Base-by-base conservation (phyloP, 176 grass and related monocot species). In the Panicum miliaceum region DNA sequence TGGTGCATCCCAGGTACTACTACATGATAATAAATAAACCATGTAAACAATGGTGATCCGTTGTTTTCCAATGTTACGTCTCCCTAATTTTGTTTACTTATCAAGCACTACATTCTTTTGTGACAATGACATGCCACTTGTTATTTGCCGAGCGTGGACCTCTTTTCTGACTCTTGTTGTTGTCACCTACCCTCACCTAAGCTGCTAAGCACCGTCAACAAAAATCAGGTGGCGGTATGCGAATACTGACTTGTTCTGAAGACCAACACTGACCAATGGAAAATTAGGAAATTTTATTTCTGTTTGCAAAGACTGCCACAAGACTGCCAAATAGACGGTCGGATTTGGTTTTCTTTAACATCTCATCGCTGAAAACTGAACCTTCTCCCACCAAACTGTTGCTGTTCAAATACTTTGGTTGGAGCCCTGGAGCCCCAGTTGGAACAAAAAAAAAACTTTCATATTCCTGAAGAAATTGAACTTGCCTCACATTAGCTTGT, bases 211-310 rank as follows among this genome's bases (percentile, higher is more conserved):
- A 26, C 41, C n/a, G 14, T 48, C 23, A 47, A 12, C 42, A 27
- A 22, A 22, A 54, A 18, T 22, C 19, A 47, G 5, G 12, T 23
- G 19, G 9, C 5, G 5, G 12, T 45, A 38, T 70, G 40, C 10
- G 38, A 70, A 45, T n/a, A 70, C 38, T 47, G 68, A 72, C 43
- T 73, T 45, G 69, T 29, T 27, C 23, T 73, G 12, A 47, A 50
- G 23, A 32, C 20, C 67, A 4, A 40, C 19, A 46, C 40, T 27
- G 69, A 4, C 14, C 6, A 29, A 26, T 13, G 43, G 43, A 27
- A 48, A 71, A 47, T 15, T 27, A 8, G n/a, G 15, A 6, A 48
- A 29, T 9, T 72, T 27, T 13, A 29, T 9, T 72, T 27, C n/a
- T 72, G 15, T 73, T 32, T 29, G 26, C 45, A 2, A 19, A 51